A percentile compares a stretch with the other conserved stretches of the same genome.
phyloP scores from a whole-genome alignment of 495 filamentous ascomycete species.

The Stereocaulon alpinum region DNA sequence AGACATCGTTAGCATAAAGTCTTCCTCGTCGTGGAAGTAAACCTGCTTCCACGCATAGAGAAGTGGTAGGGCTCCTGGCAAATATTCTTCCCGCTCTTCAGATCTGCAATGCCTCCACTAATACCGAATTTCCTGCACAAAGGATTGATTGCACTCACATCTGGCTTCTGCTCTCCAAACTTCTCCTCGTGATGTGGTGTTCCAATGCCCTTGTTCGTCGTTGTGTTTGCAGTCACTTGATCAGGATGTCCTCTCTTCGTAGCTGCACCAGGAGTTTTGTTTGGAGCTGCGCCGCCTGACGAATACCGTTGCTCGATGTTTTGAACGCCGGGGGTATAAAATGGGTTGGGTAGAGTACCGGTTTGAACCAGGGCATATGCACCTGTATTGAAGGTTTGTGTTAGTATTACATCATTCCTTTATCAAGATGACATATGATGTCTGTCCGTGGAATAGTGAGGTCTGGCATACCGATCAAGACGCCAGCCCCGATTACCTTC shows the following conservation, averaged over 20 bases:
- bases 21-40: no score
- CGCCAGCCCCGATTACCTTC: slow-evolving; percentile 18
- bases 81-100: no score
- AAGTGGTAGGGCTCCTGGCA: neutral
- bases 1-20: neutral
- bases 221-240: slow-evolving; percentile 10
- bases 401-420: no score
- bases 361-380: slow-evolving; percentile 9
- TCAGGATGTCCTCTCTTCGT: slow-evolving; percentile 19
- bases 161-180: slow-evolving; percentile 22
- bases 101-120: no score
- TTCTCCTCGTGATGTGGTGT: slow-evolving; percentile 19
- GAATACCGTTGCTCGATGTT: slow-evolving; percentile 28
- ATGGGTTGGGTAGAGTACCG: slow-evolving; percentile 14
- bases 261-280: slow-evolving; percentile 23
- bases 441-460: neutral
- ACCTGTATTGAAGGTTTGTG: neutral
- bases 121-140: neutral
- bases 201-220: slow-evolving; percentile 21
- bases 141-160: slow-evolving; percentile 17
- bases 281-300: slow-evolving; percentile 23
- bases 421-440: neutral
- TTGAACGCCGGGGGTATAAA: slow-evolving; percentile 20
- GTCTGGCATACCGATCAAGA: slow-evolving; percentile 7
- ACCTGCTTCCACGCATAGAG: neutral